Evolutionary conservation across 2,329 filamentous ascomycete species (phyloP).

Genomic region (Pseudogymnoascus verrucosus): DNA sequence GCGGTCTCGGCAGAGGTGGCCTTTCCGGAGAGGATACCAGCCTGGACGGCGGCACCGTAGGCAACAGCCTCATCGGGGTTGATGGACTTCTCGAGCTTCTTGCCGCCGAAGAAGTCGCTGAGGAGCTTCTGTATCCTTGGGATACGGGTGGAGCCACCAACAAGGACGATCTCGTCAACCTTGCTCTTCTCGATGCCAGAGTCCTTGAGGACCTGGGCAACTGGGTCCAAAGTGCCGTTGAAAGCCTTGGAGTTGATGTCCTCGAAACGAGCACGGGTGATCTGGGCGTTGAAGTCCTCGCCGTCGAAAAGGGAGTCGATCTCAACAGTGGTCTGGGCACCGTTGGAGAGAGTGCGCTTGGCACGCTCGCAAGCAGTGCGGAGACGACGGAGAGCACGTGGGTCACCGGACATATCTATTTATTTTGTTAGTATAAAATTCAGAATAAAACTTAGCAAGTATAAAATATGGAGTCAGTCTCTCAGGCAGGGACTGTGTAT

Average conservation of each 20-base stretch:
- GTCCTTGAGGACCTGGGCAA: slow-evolving; percentile 95
- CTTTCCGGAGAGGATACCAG: slow-evolving; percentile 88
- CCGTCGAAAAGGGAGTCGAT: slow-evolving; percentile 98
- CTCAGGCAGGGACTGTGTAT: neutral
- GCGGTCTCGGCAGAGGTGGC: slow-evolving; percentile 89
- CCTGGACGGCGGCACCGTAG: slow-evolving; percentile 97
- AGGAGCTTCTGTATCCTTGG: slow-evolving; percentile 98
- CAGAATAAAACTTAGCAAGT: slow-evolving; percentile 14
- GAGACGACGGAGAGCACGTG: slow-evolving; percentile 90
- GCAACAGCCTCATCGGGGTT: slow-evolving; percentile 99
- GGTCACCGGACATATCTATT: slow-evolving; percentile 61
- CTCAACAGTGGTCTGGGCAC: slow-evolving; percentile 94
- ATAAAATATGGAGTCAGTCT: neutral
- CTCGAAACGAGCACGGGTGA: slow-evolving; percentile 98
- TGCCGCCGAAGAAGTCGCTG: slow-evolving; percentile 97
- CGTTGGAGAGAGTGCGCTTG: slow-evolving; percentile 97
- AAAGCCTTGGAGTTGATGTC: slow-evolving; percentile 96
- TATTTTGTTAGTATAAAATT: neutral
- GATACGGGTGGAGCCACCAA: slow-evolving; percentile 98
- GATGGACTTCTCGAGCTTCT: slow-evolving; percentile 99
- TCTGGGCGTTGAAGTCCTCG: slow-evolving; percentile 93
- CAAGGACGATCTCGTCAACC: slow-evolving; percentile 97
- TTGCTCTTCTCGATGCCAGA: slow-evolving; percentile 77
- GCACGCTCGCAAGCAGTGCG: slow-evolving; percentile 98
- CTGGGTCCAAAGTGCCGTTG: slow-evolving; percentile 85